Conservation (phyloP, 2,329 filamentous ascomycete species). For the Penicillium sp. region DNA sequence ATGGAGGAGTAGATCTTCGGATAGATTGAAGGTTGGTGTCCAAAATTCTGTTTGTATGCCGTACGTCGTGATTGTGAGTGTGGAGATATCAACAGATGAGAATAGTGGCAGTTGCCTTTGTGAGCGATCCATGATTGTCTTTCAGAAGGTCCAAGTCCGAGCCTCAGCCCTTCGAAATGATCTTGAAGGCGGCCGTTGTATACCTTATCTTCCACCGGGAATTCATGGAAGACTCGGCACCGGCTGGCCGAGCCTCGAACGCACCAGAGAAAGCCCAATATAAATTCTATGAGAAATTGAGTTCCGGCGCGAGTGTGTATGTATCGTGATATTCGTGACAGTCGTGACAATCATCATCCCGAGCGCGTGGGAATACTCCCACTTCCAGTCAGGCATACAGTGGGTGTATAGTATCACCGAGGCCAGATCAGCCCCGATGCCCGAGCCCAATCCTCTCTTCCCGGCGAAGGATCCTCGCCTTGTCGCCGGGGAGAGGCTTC, state of each 20-base stretch:
- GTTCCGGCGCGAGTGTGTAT: neutral
- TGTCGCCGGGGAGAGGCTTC: slow-evolving; percentile 55
- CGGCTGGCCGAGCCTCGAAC: neutral
- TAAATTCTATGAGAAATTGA: neutral
- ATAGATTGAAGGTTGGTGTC: neutral
- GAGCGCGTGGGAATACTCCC: neutral
- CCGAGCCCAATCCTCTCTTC: slow-evolving; percentile 52
- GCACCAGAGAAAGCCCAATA: neutral
- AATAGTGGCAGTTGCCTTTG: neutral
- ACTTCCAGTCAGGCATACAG: neutral
- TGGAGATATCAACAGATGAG: neutral
- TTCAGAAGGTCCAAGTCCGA: neutral
- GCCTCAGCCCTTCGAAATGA: neutral
- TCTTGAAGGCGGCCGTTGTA: neutral
- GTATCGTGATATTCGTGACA: neutral
- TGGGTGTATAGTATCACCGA: too few species aligned
- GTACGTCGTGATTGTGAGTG: neutral
- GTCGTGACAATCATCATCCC: neutral
- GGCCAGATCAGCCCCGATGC: slow-evolving; percentile 27
- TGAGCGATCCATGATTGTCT: neutral
- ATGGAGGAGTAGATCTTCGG: neutral
- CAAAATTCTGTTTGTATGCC: neutral
- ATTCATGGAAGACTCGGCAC: neutral
- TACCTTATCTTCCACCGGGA: neutral
- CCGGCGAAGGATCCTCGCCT: slow-evolving; percentile 51